Percentiles rank a stretch among this genome's conserved stretches.
phyloP scores from a whole-genome alignment of 2,329 filamentous ascomycete genomes.

The Apiospora kogelbergensis region DNA sequence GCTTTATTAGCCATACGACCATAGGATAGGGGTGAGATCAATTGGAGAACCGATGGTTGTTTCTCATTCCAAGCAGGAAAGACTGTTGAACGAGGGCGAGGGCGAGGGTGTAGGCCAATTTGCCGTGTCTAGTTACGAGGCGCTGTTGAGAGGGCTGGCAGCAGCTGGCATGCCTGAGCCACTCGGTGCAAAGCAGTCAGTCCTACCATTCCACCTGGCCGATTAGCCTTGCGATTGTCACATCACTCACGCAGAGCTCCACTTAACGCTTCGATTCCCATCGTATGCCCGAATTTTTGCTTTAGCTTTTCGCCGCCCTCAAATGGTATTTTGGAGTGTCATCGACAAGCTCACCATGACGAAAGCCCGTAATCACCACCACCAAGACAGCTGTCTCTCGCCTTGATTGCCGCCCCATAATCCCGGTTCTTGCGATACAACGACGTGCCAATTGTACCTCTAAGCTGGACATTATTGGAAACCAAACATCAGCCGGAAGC shows the following conservation, averaged over 20 bases:
- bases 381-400: background rate
- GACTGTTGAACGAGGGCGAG: background rate
- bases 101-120: too few species aligned
- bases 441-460: background rate
- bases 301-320: background rate
- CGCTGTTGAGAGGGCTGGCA: background rate
- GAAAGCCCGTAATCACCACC: background rate
- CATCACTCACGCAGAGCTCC: background rate
- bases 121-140: background rate
- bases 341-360: slow-evolving; percentile 5
- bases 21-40: background rate
- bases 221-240: slow-evolving; percentile 1
- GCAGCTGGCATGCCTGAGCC: background rate
- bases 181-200: background rate
- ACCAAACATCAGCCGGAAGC: background rate
- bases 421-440: background rate
- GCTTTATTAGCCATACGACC: background rate
- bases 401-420: background rate
- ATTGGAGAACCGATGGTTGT: too few species aligned
- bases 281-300: background rate
- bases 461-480: background rate
- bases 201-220: background rate
- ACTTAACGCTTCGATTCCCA: background rate
- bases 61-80: background rate
- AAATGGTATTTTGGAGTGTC: background rate